Percentiles rank a stretch among this genome's conserved stretches.
These are phyloP conservation scores for Agrocybe pediades DNA, from an alignment of 768 basidiomycete species.

Conservation along the genomic window DNA sequence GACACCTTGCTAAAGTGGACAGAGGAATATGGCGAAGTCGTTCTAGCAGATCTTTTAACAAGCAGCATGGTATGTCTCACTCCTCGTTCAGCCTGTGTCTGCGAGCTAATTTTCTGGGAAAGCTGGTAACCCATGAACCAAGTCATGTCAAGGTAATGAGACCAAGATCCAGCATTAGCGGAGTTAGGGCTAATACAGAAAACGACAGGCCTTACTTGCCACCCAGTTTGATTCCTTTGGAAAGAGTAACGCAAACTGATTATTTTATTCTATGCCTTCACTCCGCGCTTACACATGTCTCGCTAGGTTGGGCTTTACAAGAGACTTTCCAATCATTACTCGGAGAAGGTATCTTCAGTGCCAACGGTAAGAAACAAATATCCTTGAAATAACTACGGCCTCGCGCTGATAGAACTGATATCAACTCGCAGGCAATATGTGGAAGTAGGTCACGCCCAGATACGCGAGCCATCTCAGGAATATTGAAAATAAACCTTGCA, in stretches of 20 bases:
- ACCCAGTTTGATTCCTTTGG: slow-evolving; percentile 49
- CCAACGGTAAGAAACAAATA: slow-evolving; percentile 42
- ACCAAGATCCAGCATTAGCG: too few relatives aligned
- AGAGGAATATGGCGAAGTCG: background rate
- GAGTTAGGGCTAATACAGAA: background rate
- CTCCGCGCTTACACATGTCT: background rate
- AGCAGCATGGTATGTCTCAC: background rate
- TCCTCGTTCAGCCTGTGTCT: background rate
- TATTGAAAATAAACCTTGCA: background rate
- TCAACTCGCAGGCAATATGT: slow-evolving; percentile 51
- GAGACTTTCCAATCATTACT: slow-evolving; percentile 37
- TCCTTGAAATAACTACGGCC: background rate
- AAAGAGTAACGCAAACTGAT: slow-evolving; percentile 37
- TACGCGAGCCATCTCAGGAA: background rate
- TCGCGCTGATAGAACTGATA: too few relatives aligned
- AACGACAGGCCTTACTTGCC: slow-evolving; percentile 40
- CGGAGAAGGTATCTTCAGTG: slow-evolving; percentile 61
- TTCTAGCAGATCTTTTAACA: background rate
- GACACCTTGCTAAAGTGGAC: background rate
- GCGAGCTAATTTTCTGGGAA: background rate
- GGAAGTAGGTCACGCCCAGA: slow-evolving; percentile 51
- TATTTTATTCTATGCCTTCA: too few relatives aligned
- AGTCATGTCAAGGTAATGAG: too few relatives aligned
- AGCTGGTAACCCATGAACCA: background rate
- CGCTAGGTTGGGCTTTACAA: slow-evolving; percentile 22